Base-by-base conservation (phyloP, 441 rosid genomes). In the Croton laevigatus region DNA sequence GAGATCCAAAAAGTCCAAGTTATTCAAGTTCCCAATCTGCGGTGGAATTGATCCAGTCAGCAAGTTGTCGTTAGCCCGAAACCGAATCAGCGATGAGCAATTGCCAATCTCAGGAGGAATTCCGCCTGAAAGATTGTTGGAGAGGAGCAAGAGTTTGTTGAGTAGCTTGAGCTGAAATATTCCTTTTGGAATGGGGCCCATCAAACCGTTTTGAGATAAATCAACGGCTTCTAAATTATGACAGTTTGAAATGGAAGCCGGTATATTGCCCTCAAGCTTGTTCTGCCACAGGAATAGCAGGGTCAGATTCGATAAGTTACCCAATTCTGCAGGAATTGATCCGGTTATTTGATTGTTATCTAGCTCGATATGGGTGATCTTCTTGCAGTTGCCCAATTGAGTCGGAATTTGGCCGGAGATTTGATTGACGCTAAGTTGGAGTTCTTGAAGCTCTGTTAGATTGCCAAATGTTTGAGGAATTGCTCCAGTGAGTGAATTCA, bases 351-450 rank as follows among this genome's bases (percentile, higher is more conserved):
- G 91, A 64, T 89, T 94, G 84, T 90, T 94, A 65, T 92, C 98
- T 5, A 94, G 78, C 73, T 90, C 97, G 38, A 92, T 75, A 74
- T 86, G 92, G 65, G 85, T 86, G 49, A 94, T 73, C 65, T 79
- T 75, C 58, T 75, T 77, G 78, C 98, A 92, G 45, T 85, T 85
- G 22, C 89, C 82, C 22, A 94, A 75, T 54, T 86, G 89, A 8
- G 78, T 40, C 10, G 99, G 96, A 70, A 92, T 86, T 19, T 85
- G 75, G 6, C 98, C 97, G 12, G 97, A 85, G 22, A 94, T 74
- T 75, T 91, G 93, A 81, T 94, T 94, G 59, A 86, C 83, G 42
- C 98, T 90, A 7, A 94, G 87, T 70, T 92, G 96, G 70, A 94
- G 87, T 83, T 87, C 98, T 71, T 88, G 86, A 46, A 94, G 94